Percentiles rank a stretch among this genome's conserved stretches.
Conservation (phyloP, 345 rosid genomes). For the Excoecaria agallocha region DNA sequence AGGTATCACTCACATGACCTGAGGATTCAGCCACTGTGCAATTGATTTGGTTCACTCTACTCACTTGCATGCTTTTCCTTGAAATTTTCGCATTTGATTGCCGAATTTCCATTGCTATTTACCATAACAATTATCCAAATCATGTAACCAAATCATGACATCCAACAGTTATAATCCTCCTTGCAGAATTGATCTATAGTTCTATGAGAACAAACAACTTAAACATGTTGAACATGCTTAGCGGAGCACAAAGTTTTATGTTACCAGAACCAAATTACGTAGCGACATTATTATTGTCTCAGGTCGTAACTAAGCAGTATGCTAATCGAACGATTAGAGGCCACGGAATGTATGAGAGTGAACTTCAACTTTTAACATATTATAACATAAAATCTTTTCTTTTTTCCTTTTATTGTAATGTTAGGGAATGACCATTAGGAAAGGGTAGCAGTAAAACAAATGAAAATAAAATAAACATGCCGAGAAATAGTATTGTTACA, state of each 20-base stretch:
- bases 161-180: too few species aligned
- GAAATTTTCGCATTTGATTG: too few species aligned
- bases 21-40: too few species aligned
- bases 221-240: too few species aligned
- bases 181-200: neutral
- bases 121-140: too few species aligned
- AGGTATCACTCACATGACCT: too few species aligned
- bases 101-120: too few species aligned
- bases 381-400: neutral
- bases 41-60: too few species aligned
- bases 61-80: too few species aligned
- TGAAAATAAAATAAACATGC: neutral
- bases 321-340: neutral
- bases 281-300: neutral
- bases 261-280: neutral
- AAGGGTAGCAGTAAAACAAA: neutral
- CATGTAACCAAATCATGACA: too few species aligned
- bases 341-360: neutral
- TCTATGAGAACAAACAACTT: neutral
- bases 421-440: neutral
- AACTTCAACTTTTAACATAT: neutral
- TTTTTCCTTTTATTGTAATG: too few species aligned
- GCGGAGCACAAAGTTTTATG: neutral
- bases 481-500: slow-evolving; percentile 22
- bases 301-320: neutral